Base-by-base conservation (phyloP, 306 rosid species). In the Medicago truncatula region DNA sequence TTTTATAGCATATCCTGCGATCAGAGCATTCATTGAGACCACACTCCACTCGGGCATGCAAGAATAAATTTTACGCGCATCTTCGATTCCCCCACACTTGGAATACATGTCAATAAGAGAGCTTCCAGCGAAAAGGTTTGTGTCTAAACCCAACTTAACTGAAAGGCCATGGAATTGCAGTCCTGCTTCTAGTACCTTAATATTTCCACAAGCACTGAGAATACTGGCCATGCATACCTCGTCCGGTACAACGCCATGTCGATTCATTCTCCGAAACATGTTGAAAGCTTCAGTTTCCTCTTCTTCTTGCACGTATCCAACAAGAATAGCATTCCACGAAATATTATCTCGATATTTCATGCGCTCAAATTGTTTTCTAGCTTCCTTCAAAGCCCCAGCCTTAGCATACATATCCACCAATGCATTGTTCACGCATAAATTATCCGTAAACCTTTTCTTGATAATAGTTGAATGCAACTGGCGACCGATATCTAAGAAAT, bases 21-120 rank as follows among this genome's bases (percentile, higher is more conserved):
- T 87, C 73, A 93, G 85, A 61, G 89, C 88, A 85, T 90, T 92
- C 80, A 86, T 60, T 39, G 96, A 88, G 46, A 86, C 89, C 54
- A 85, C 91, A 74, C 90, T 84, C 79, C 70, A 50, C 61, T 65
- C 76, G 2, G 91, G 91, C 96, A 92, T 88, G 68, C 62, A 34
- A 78, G 86, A 82, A 76, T 83, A 85, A 59, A 86, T 81, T 73
- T 84, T 80, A 2, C 12, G 74, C n/a, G 96, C 91, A 76, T 84
- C 83, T 75, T 75, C 75, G 38, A 83, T 78, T 69, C 66, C 39
- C 36, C 89, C 88, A 21, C 92, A 89, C 83, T 90, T 92, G 18
- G 89, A 88, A 82, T 92, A 92, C 91, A 92, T 85, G 91, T 90
- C 94, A 78, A 90, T 85, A 52, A 92, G 94, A 47, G 98, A 88